phyloP scores from a whole-genome alignment of 345 rosid species.

The Iberis pinnata region DNA sequence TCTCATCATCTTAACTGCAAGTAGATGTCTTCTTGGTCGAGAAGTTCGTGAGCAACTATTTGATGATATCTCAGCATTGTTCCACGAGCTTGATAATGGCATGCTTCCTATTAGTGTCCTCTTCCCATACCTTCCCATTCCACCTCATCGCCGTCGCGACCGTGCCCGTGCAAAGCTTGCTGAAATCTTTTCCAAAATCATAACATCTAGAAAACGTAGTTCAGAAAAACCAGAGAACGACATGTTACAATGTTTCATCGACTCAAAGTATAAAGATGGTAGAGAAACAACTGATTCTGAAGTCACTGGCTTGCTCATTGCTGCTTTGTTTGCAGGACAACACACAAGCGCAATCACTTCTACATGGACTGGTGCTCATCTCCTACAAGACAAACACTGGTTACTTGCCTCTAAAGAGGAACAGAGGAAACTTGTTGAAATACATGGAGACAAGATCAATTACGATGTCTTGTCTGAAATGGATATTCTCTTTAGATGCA shows the following conservation, averaged over 20 bases:
- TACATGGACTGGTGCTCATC: slow-evolving; percentile 93
- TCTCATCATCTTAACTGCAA: slow-evolving; percentile 94
- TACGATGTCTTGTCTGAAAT: slow-evolving; percentile 85
- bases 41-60: slow-evolving; percentile 96
- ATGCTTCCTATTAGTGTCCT: slow-evolving; percentile 95
- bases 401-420: slow-evolving; percentile 59
- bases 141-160: slow-evolving; percentile 94
- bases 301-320: slow-evolving; percentile 89
- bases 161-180: slow-evolving; percentile 77
- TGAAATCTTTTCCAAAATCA: slow-evolving; percentile 65
- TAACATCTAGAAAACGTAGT: slow-evolving; percentile 61
- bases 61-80: slow-evolving; percentile 81
- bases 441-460: slow-evolving; percentile 78
- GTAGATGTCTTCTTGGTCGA: slow-evolving; percentile 84
- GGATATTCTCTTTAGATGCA: slow-evolving; percentile 84
- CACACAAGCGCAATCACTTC: slow-evolving; percentile 99
- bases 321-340: slow-evolving; percentile 97
- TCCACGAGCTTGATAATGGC: slow-evolving; percentile 95
- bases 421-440: slow-evolving; percentile 59
- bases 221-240: slow-evolving; percentile 72
- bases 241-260: slow-evolving; percentile 95
- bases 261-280: slow-evolving; percentile 88
- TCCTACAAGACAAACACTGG: slow-evolving; percentile 52
- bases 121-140: slow-evolving; percentile 84
- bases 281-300: slow-evolving; percentile 80